phyloP scores from a whole-genome alignment of 2,329 filamentous ascomycete species.

The Apiospora koreana region DNA sequence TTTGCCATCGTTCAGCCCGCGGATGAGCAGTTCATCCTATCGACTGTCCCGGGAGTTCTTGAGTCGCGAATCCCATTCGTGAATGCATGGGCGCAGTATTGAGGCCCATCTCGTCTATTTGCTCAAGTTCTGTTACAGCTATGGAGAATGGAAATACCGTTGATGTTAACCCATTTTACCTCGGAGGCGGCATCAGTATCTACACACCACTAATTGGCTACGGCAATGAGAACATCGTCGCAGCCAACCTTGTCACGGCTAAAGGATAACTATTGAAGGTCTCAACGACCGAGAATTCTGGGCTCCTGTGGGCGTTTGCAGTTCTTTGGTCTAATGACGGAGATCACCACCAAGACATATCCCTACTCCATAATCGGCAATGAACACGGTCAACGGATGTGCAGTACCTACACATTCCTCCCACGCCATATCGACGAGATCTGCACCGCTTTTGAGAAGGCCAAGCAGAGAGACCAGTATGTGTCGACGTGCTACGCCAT shows the following conservation, averaged over 20 bases:
- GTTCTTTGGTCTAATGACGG: conserved; percentile 33
- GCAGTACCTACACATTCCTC: conserved; percentile 30
- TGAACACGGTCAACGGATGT: conserved; percentile 24
- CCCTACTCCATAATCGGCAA: conserved; percentile 23
- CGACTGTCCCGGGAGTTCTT: neutral
- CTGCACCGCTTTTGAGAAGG: conserved; percentile 22
- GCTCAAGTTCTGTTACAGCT: too few relatives aligned
- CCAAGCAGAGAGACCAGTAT: conserved; percentile 17
- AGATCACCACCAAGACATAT: conserved; percentile 26
- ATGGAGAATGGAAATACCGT: conserved; percentile 25
- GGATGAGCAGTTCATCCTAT: conserved; percentile 12
- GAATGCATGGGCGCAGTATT: too few relatives aligned
- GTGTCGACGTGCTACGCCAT: conserved; percentile 21
- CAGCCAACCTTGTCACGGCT: conserved; percentile 26
- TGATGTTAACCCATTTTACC: conserved; percentile 23
- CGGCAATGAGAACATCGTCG: conserved; percentile 24
- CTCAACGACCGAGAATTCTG: conserved; percentile 22
- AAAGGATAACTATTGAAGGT: conserved; percentile 29
- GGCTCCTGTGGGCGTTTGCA: conserved; percentile 34
- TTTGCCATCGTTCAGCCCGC: conserved; percentile 15
- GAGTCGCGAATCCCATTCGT: neutral
- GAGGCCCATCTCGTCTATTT: neutral
- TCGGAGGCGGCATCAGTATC: conserved; percentile 16
- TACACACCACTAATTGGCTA: conserved; percentile 20
- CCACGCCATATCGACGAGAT: conserved; percentile 26